These are phyloP conservation scores for Moringa oleifera DNA, from an alignment of 345 rosid species.

Conservation along the genomic window DNA sequence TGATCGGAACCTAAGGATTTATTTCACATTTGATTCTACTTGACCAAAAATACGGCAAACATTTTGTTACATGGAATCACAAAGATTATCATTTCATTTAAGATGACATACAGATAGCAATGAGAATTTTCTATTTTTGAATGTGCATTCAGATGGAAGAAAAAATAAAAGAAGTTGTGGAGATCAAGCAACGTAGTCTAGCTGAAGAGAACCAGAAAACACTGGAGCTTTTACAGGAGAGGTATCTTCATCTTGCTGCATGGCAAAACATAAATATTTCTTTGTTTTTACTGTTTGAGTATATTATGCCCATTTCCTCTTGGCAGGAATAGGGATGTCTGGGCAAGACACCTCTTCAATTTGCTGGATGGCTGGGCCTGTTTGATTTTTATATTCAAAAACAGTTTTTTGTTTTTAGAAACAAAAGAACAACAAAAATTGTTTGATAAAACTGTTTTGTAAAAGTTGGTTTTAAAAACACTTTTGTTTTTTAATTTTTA, in stretches of 20 bases:
- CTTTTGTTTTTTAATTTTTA: too few species aligned
- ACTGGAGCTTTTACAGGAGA: conserved; percentile 80
- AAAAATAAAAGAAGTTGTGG: conserved; percentile 96
- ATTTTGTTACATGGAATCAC: conserved; percentile 2
- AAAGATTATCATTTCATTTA: conserved; percentile 2
- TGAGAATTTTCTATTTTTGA: conserved; percentile 1
- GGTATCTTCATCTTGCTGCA: conserved; percentile 34
- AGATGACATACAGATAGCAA: not conserved
- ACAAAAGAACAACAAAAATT: too few species aligned
- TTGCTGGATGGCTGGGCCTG: not conserved
- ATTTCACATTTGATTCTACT: too few species aligned
- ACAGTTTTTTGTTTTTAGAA: too few species aligned
- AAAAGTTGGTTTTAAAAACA: too few species aligned
- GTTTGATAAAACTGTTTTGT: too few species aligned
- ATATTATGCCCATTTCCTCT: not conserved
- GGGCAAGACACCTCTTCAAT: not conserved
- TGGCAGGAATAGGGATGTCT: not conserved
- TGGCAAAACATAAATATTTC: conserved; percentile 1
- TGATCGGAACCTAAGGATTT: conserved; percentile 4
- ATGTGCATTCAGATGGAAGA: conserved; percentile 80
- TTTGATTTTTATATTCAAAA: not conserved
- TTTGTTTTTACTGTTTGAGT: too few species aligned
- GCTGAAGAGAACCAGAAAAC: conserved; percentile 99
- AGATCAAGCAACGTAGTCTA: conserved; percentile 90
- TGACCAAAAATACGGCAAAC: conserved; percentile 5